Evolutionary conservation across 169 alveolate species (phyloP), one percentile per base, ranked within the genome.

Genomic region (Hepatocystis sp.): DNA sequence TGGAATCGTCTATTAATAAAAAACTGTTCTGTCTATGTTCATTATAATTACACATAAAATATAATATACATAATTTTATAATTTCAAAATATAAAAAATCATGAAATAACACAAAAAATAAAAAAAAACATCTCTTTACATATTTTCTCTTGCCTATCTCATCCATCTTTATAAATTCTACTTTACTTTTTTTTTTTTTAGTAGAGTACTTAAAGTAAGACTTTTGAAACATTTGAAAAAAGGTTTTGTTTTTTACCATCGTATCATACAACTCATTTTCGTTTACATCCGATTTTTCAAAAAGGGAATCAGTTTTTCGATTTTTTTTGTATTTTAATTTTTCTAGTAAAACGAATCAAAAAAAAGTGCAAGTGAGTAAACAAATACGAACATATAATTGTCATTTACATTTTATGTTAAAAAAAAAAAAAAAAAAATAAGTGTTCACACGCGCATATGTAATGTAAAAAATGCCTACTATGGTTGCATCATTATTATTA

Each of bases 1-100:
- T 40, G 17, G 85, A 84, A 67, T 66, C 85, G 7, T 84, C 84
- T 36, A 46, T 47, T 34, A 84, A 55, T 32, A 55, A 30, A 56
- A 66, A 66, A 39, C 58, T 46, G 21, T 47, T 81, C 47, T 25
- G 13, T 60, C 85, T 55, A 47, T 52, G 19, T 44, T 55, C 76
- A 61, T 84, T 71, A 84, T 66, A 84, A 84, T 84, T 84, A 61
- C 84, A 84, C 5, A 84, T 46, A 84, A 21, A 44, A 84, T 46
- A 84, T 15, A 84, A 55, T 27, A 84, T 36, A 28, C 90, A 67
- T 47, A 84, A 27, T 52, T 56, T 60, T 4, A 84, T 84, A 60
- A 60, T 84, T 61, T 84, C 85, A 25, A 84, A 60, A 61, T 84
- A 84, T 44, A 84, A 25, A 39, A 55, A 84, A 60, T 66, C 78